These are phyloP conservation scores for Aspergillus sclerotialis DNA, from an alignment of 2,329 filamentous ascomycete genomes.

Conservation along the genomic window DNA sequence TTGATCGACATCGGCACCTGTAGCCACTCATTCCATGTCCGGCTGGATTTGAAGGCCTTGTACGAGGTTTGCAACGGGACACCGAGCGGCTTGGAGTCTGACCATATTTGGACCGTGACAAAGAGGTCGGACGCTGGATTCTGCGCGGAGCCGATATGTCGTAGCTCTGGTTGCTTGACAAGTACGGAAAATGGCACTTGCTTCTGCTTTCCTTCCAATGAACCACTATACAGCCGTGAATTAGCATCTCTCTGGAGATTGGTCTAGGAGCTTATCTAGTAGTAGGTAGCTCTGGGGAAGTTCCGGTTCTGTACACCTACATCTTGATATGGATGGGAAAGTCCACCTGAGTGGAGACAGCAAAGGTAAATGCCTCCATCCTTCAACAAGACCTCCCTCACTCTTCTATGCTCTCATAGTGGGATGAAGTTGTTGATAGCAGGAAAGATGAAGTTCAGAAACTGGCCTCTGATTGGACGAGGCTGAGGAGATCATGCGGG, in stretches of 20 bases:
- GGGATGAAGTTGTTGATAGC: background rate
- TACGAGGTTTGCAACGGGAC: conserved; percentile 90
- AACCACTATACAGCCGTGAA: conserved; percentile 47
- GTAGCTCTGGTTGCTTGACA: conserved; percentile 68
- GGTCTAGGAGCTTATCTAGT: background rate
- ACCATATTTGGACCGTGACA: conserved; percentile 88
- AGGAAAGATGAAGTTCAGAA: conserved; percentile 4
- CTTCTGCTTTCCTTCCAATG: conserved; percentile 70
- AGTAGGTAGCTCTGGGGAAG: background rate
- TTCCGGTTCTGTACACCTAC: conserved; percentile 36
- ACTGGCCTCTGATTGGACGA: conserved; percentile 8
- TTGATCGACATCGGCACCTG: conserved; percentile 78
- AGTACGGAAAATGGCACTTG: conserved; percentile 71
- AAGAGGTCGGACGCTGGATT: conserved; percentile 83
- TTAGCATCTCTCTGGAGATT: background rate
- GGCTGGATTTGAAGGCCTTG: conserved; percentile 70
- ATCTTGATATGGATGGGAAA: conserved; percentile 61
- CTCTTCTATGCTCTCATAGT: background rate
- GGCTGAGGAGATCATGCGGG: conserved; percentile 7
- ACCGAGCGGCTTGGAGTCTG: conserved; percentile 88
- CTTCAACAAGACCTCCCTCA: conserved; percentile 5
- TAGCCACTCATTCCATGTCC: conserved; percentile 93
- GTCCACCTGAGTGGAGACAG: conserved; percentile 75
- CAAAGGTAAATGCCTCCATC: conserved; percentile 97
- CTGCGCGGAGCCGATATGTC: conserved; percentile 80